phyloP scores from a whole-genome alignment of 768 basidiomycete genomes.

The Mycena leptocephala region DNA sequence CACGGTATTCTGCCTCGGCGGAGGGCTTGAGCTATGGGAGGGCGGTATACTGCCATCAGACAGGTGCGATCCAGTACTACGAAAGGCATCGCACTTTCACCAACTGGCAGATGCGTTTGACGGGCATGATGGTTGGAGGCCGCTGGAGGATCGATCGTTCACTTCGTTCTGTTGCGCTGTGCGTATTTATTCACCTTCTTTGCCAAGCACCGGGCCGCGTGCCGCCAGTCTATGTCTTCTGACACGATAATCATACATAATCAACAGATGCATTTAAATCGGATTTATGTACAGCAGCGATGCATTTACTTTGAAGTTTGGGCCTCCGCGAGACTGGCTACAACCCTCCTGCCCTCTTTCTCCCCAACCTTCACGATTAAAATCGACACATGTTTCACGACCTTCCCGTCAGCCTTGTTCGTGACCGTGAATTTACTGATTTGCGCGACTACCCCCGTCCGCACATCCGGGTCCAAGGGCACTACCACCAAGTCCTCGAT shows the following conservation, averaged over 20 bases:
- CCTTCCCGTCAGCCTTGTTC: slow-evolving; percentile 3
- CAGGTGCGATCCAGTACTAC: not conserved
- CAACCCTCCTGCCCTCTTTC: slow-evolving; percentile 16
- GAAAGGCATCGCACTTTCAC: slow-evolving; percentile 66
- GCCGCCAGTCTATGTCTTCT: slow-evolving; percentile 6
- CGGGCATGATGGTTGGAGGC: slow-evolving; percentile 33
- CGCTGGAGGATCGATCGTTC: not conserved
- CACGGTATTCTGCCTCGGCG: slow-evolving; percentile 66
- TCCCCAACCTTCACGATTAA: slow-evolving; percentile 22
- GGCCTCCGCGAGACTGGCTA: slow-evolving; percentile 15
- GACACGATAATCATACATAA: not conserved
- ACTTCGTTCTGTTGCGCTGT: too few species aligned
- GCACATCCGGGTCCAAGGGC: not conserved
- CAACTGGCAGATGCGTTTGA: slow-evolving; percentile 80
- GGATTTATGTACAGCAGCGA: too few species aligned
- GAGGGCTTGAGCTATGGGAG: slow-evolving; percentile 68
- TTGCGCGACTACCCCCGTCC: slow-evolving; percentile 23
- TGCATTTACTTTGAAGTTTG: not conserved
- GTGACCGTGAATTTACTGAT: slow-evolving; percentile 4
- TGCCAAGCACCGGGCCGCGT: slow-evolving; percentile 1
- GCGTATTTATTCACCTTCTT: not conserved
- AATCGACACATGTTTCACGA: not conserved
- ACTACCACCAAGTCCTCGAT: slow-evolving; percentile 20
- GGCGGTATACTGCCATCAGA: slow-evolving; percentile 4
- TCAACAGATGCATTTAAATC: too few species aligned